A percentile compares a stretch with the other conserved stretches of the same genome.
phyloP scores from a whole-genome alignment of 208 protist species.

The Naegleria fowleri region DNA sequence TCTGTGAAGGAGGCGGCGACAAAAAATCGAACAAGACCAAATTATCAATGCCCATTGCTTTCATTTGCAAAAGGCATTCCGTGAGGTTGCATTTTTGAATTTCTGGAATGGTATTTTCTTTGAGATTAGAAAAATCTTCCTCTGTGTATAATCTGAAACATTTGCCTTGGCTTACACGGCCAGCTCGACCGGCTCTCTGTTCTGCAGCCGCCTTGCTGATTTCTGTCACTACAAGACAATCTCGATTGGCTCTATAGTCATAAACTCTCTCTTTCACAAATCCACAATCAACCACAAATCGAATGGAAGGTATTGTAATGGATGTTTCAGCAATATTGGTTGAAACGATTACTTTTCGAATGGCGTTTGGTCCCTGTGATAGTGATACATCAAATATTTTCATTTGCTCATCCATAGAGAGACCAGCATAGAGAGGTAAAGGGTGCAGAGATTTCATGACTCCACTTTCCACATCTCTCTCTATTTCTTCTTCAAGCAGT shows the following conservation, averaged over 20 bases:
- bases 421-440: conserved; percentile 33
- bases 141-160: conserved; percentile 76
- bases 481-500: neutral
- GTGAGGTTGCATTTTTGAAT: conserved; percentile 73
- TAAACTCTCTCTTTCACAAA: conserved; percentile 55
- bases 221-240: conserved; percentile 87
- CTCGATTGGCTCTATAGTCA: conserved; percentile 87
- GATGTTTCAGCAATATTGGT: conserved; percentile 78
- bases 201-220: conserved; percentile 78
- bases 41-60: conserved; percentile 76
- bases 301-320: conserved; percentile 66
- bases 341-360: conserved; percentile 59
- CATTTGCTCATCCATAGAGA: neutral
- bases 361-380: neutral
- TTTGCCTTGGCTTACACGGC: conserved; percentile 71
- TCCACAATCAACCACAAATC: conserved; percentile 74
- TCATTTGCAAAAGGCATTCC: conserved; percentile 66
- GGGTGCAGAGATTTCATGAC: conserved; percentile 53
- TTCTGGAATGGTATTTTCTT: conserved; percentile 58
- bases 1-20: conserved; percentile 75
- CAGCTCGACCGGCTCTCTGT: conserved; percentile 87
- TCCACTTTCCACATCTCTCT: conserved; percentile 48
- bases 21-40: conserved; percentile 89
- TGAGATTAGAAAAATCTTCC: conserved; percentile 63
- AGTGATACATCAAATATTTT: conserved; percentile 32